Evolutionary conservation across 2,329 filamentous ascomycete genomes (phyloP).

Genomic region (Ramularia endophylla): DNA sequence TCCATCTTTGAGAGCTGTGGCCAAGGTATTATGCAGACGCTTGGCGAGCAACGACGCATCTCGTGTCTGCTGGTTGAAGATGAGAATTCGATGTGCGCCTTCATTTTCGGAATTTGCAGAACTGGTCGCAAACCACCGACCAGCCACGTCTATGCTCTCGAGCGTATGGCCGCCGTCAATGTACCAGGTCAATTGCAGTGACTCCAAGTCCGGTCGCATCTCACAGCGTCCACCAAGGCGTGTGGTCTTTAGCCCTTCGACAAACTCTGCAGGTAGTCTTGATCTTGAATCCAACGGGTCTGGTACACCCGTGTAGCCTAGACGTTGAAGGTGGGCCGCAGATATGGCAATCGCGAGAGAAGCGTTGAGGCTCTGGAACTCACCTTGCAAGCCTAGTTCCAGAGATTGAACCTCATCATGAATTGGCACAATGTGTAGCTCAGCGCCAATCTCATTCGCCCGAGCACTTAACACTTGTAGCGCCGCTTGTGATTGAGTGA

Average conservation of each 20-base stretch:
- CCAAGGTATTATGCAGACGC: constrained; percentile 55
- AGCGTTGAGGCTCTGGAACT: constrained; percentile 59
- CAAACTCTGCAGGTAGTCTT: constrained; percentile 55
- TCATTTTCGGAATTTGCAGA: constrained; percentile 23
- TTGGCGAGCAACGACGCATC: constrained; percentile 63
- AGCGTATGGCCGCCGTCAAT: constrained; percentile 85
- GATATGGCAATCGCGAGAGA: constrained; percentile 56
- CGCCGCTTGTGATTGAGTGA: constrained; percentile 50
- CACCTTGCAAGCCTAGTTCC: constrained; percentile 53
- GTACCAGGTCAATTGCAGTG: constrained; percentile 59
- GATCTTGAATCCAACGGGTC: constrained; percentile 35
- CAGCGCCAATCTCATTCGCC: constrained; percentile 45
- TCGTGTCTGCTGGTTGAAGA: constrained; percentile 92
- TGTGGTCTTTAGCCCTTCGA: constrained; percentile 59
- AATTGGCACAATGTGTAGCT: constrained; percentile 43
- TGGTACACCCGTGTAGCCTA: constrained; percentile 39
- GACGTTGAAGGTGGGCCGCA: constrained; percentile 48
- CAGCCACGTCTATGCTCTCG: constrained; percentile 73
- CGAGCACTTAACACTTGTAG: constrained; percentile 52
- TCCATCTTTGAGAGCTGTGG: constrained; percentile 33
- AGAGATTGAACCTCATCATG: constrained; percentile 45
- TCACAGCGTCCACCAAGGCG: constrained; percentile 74
- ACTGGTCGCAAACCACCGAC: constrained; percentile 63
- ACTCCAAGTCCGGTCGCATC: constrained; percentile 48
- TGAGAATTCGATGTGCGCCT: constrained; percentile 50